Percentiles rank a stretch among this genome's conserved stretches.
phyloP scores from a whole-genome alignment of 345 rosid genomes.

The Dimocarpus longan region DNA sequence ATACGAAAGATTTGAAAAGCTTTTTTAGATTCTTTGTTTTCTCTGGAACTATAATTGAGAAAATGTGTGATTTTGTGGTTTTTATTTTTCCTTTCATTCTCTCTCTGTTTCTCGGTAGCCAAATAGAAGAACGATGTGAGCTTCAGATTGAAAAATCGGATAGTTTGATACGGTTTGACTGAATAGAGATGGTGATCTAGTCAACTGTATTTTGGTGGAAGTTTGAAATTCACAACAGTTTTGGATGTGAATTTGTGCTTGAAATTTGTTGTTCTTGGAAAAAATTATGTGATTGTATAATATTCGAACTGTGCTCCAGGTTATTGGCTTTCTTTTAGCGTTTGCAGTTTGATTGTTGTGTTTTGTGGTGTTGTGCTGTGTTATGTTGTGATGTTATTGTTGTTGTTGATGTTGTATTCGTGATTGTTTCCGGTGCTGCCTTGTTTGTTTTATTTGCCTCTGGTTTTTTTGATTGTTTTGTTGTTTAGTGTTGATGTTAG shows the following conservation, averaged over 20 bases:
- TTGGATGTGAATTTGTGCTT: background rate
- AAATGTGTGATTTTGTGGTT: slow-evolving; percentile 4
- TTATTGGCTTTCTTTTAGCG: background rate
- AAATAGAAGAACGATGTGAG: background rate
- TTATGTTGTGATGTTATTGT: background rate
- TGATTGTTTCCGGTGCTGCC: background rate
- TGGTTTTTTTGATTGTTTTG: background rate
- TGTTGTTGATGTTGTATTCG: background rate
- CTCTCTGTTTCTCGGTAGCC: background rate
- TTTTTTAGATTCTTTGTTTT: background rate
- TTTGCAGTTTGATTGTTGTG: background rate
- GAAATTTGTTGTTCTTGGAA: background rate
- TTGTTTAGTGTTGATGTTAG: background rate
- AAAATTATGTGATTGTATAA: background rate
- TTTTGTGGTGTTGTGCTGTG: background rate
- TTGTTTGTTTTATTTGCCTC: background rate
- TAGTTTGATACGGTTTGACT: background rate
- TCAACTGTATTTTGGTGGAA: background rate
- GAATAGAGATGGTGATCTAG: background rate
- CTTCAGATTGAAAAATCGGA: background rate
- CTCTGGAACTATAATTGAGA: background rate
- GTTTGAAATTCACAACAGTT: background rate
- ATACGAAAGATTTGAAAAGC: background rate
- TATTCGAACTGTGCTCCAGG: background rate
- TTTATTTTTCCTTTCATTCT: background rate